These are phyloP conservation scores for Spergularia azorica DNA, from an alignment of 179 eudicot species.

Conservation along the genomic window DNA sequence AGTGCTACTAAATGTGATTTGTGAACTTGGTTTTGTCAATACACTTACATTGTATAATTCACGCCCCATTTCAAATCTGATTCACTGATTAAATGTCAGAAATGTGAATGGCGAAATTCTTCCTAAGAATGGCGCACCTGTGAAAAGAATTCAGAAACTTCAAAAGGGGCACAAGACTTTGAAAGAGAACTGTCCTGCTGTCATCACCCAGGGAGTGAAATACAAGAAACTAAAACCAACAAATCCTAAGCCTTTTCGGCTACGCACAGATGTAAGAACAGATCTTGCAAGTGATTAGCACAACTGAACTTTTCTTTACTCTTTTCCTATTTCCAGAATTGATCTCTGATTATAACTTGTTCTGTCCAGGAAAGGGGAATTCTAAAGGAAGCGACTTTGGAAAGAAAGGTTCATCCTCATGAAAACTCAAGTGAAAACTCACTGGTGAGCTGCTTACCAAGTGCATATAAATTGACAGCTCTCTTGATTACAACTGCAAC, in stretches of 20 bases:
- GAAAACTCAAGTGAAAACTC: conserved; percentile 43
- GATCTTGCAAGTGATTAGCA: background rate
- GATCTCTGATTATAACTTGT: background rate
- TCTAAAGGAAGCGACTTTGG: conserved; percentile 80
- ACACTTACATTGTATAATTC: background rate
- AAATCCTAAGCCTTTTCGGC: conserved; percentile 83
- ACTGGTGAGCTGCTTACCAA: conserved; percentile 20
- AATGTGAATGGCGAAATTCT: conserved; percentile 19
- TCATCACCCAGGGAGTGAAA: conserved; percentile 47
- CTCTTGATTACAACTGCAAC: background rate
- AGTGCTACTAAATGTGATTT: background rate
- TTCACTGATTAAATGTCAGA: conserved; percentile 23
- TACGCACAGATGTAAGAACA: conserved; percentile 85
- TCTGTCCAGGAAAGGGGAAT: conserved; percentile 82
- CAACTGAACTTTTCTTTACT: background rate
- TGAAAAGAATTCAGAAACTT: conserved; percentile 35
- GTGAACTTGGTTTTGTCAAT: conserved; percentile 4
- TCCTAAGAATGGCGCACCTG: conserved; percentile 21
- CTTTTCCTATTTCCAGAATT: background rate
- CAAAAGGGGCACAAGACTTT: conserved; percentile 33
- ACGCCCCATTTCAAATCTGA: background rate
- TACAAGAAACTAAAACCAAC: conserved; percentile 74
- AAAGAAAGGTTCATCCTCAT: conserved; percentile 44
- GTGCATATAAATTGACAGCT: background rate
- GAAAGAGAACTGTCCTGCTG: conserved; percentile 47